Evolutionary conservation across 2,329 filamentous ascomycete genomes (phyloP), one percentile per base, ranked within the genome.

Genomic region (Fusarium newnesense): DNA sequence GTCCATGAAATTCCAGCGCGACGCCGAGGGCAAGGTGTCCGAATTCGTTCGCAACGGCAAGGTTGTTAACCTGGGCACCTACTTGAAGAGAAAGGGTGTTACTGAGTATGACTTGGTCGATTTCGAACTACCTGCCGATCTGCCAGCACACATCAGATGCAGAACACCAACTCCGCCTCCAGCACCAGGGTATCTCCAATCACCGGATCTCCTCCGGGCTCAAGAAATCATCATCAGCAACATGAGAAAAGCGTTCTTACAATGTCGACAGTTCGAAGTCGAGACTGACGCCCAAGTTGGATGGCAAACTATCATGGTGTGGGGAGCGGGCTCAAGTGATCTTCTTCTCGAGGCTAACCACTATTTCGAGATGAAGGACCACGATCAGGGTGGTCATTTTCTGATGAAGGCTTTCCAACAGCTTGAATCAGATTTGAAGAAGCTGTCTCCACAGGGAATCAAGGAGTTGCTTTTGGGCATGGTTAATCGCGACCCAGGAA

Each of bases 31-130:
- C 64, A 88, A 88, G 72, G 84, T 86, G 34, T 87, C 86, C 2
- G 84, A 87, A 57, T 88, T 88, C 67, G 85, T 86, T 44, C 85
- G 86, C 52, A 87, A 88, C 74, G 86, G 86, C 34, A 84, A 84
- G 64, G 84, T 87, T 28, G 85, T 88, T 57, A 86, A 87, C 61
- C 78, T 88, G 58, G 85, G 85, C 52, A 87, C 86, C 18, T 88
- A 88, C 72, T 79, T 88, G 28, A 87, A 87, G 76, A 81, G 86
- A 59, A 88, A 88, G 72, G 86, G 86, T 37, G 85, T 87, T 30
- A 87, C 86, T 16, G 85, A 87, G 73, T 87, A 87, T 73, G 86
- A 87, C 64, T 81, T 88, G 71, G 81, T 86, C 50, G 84, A 86
- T 72, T 84, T 85, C 59, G 83, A 85, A 67, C 76, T 82, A 44